phyloP scores from a whole-genome alignment of 2,329 filamentous ascomycete species.

The Colletotrichum nymphaeae region DNA sequence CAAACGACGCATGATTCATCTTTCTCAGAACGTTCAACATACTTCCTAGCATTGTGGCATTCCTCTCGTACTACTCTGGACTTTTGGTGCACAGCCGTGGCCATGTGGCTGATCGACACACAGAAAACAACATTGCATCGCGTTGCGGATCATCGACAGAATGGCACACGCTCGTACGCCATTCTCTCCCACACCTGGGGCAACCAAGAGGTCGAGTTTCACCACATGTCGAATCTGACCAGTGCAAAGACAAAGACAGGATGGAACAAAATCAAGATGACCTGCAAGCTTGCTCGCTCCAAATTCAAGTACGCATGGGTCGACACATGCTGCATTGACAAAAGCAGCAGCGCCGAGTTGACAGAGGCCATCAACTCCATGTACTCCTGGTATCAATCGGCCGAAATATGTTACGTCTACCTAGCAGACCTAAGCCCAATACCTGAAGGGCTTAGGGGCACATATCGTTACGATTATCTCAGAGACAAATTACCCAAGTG shows the following conservation, averaged over 20 bases:
- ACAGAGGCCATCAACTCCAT: not conserved
- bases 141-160: not conserved
- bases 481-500: not conserved
- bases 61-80: not conserved
- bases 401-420: not conserved
- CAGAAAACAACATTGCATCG: not conserved
- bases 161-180: not conserved
- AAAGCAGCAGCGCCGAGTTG: not conserved
- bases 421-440: not conserved
- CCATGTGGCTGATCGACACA: not conserved
- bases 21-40: not conserved
- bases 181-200: not conserved
- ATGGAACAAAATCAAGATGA: not conserved
- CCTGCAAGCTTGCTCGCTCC: not conserved
- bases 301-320: not conserved
- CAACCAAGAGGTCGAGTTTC: not conserved
- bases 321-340: not conserved
- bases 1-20: not conserved
- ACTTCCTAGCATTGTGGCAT: not conserved
- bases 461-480: not conserved
- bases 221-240: not conserved
- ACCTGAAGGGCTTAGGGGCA: not conserved
- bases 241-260: not conserved
- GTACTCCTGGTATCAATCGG: not conserved
- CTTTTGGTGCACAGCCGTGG: not conserved